Conservation (phyloP, 2,329 filamentous ascomycete species). For the Stemphylium beticola region DNA sequence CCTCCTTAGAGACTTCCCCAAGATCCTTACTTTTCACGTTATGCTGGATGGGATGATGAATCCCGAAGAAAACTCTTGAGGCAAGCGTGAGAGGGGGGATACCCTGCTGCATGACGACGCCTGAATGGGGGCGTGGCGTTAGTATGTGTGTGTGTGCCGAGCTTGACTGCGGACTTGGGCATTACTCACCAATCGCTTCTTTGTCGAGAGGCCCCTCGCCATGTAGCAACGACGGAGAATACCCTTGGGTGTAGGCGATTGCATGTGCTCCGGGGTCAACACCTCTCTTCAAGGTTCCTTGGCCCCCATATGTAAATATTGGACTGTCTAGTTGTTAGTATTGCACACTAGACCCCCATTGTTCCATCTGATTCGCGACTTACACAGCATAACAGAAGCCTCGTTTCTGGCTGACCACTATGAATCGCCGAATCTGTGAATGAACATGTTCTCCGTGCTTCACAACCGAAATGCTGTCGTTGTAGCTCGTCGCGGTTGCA, state of each 20-base stretch:
- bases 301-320: conserved; percentile 14
- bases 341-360: background rate
- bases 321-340: background rate
- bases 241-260: conserved; percentile 38
- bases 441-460: background rate
- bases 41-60: no score
- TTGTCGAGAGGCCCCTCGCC: conserved; percentile 47
- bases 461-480: background rate
- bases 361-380: background rate
- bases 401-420: background rate
- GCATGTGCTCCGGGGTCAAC: conserved; percentile 41
- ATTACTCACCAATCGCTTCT: conserved; percentile 18
- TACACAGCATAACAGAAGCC: conserved; percentile 3
- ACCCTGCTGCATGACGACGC: no score
- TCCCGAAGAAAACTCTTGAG: no score
- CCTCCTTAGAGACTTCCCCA: no score
- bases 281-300: conserved; percentile 12
- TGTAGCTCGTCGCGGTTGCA: background rate
- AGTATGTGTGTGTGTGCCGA: no score
- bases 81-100: no score
- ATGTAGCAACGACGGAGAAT: conserved; percentile 9
- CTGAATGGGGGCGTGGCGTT: no score
- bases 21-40: no score
- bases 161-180: no score
- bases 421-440: conserved; percentile 2